These are phyloP conservation scores for Hypericum perforatum DNA, from an alignment of 345 rosid species.

Conservation along the genomic window DNA sequence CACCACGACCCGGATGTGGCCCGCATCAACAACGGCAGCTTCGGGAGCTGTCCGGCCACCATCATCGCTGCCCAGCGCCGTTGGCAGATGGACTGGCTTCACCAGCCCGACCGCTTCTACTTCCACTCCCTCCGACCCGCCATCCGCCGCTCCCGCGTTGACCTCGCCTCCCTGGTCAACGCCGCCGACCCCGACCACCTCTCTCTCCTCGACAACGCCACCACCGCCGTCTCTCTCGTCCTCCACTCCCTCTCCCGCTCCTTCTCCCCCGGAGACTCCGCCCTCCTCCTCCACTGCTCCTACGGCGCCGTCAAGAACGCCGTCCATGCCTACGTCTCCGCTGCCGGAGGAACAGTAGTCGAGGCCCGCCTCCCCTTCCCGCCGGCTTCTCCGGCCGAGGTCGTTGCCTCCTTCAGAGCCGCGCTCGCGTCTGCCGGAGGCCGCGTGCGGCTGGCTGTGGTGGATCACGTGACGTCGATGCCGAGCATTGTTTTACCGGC, in stretches of 20 bases:
- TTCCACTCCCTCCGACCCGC: slow-evolving; percentile 46
- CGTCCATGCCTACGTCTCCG: too few relatives aligned
- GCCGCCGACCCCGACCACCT: slow-evolving; percentile 62
- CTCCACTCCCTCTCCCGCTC: slow-evolving; percentile 62
- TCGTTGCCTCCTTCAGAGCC: too few relatives aligned
- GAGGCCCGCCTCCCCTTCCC: too few relatives aligned
- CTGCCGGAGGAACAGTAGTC: too few relatives aligned
- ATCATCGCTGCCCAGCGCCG: slow-evolving; percentile 50
- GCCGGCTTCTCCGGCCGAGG: too few relatives aligned
- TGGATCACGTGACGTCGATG: too few relatives aligned
- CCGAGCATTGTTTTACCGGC: too few relatives aligned
- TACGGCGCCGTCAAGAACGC: too few relatives aligned
- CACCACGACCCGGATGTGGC: slow-evolving; percentile 64
- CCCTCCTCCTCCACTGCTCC: slow-evolving; percentile 65
- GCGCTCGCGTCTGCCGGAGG: too few relatives aligned
- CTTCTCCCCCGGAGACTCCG: slow-evolving; percentile 71
- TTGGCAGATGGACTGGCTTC: slow-evolving; percentile 58
- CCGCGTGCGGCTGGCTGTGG: too few relatives aligned
- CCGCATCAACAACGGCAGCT: slow-evolving; percentile 88
- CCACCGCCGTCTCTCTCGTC: slow-evolving; percentile 85
- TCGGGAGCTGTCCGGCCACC: slow-evolving; percentile 71
- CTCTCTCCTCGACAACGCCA: slow-evolving; percentile 89
- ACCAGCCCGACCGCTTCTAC: slow-evolving; percentile 73
- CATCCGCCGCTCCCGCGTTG: slow-evolving; percentile 42
- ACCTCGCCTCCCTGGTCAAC: slow-evolving; percentile 48